Evolutionary conservation across 805 yeast species (phyloP).

Genomic region (Tetrapisispora namnaoensis): DNA sequence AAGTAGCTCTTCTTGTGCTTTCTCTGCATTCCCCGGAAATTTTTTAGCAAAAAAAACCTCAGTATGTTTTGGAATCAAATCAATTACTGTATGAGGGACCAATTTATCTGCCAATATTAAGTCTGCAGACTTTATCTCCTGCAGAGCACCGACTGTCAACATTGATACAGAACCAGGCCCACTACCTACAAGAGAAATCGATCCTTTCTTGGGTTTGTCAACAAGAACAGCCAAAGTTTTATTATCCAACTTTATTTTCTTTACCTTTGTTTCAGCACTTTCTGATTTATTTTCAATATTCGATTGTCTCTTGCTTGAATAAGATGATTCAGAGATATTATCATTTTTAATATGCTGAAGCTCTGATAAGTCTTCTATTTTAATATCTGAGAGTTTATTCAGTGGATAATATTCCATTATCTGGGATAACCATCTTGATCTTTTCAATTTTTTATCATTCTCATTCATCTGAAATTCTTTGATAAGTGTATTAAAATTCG

Average conservation of each 20-base stretch:
- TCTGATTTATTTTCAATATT: background rate
- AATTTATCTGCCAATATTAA: slow-evolving; percentile 80
- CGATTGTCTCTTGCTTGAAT: background rate
- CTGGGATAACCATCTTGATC: slow-evolving; percentile 81
- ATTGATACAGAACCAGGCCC: slow-evolving; percentile 87
- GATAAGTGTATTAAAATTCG: slow-evolving; percentile 51
- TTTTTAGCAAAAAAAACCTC: slow-evolving; percentile 80
- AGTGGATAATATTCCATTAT: slow-evolving; percentile 87
- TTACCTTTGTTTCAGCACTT: background rate
- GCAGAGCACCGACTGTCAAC: slow-evolving; percentile 75
- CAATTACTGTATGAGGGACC: slow-evolving; percentile 81
- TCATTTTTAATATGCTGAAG: too few relatives aligned
- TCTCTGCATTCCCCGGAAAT: slow-evolving; percentile 94
- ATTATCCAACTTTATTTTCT: background rate
- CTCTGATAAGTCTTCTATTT: slow-evolving; percentile 33
- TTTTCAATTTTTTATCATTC: slow-evolving; percentile 42
- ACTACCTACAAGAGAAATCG: slow-evolving; percentile 78
- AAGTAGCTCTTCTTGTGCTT: slow-evolving; percentile 79
- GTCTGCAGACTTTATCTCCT: slow-evolving; percentile 75
- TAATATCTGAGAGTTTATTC: slow-evolving; percentile 46
- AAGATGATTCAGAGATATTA: background rate
- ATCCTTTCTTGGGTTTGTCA: slow-evolving; percentile 33
- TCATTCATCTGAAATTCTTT: slow-evolving; percentile 48
- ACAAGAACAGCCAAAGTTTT: background rate
- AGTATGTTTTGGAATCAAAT: slow-evolving; percentile 67